Evolutionary conservation across 257 asterid species (phyloP), one percentile per base, ranked within the genome.

Genomic region (Ilex asprella): DNA sequence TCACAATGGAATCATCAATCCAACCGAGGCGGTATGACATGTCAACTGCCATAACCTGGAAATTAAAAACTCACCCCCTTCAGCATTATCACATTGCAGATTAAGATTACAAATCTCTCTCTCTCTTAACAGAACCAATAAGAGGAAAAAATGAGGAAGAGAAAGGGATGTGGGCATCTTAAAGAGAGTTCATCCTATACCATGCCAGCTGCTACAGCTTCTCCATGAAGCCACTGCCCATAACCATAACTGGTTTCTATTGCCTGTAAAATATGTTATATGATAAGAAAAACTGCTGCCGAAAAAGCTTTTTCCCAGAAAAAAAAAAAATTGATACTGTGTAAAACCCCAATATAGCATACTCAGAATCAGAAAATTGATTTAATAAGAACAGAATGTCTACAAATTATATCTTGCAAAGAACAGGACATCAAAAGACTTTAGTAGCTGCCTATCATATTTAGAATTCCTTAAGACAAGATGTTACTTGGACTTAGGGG

Each of bases 151-250:
- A 46, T 7, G 1, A 2, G 52, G 15, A 46, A 12, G 13, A 14
- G 52, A 46, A 46, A 53, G 15, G 15, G 57, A 53, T 2, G 41
- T 35, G 41, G 5, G 41, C 41, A 8, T 4, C 41, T 35, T 35
- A 35, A 35, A 16, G 51, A 16, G n/a, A 59, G 27, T 8, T 55
- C 32, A 54, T 47, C 16, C 15, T 31, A 43, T 80, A 92, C 99
- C 81, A 66, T 93, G 76, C 97, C 99, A 65, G 97, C 96, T 30
- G 99, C 95, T 60, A 93, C 97, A 57, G 99, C 99, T 76, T 93
- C 99, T 59, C 99, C 99, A 39, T 93, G 99, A 56, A 93, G 82
- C 99, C 99, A 93, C 67, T 84, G 83, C 62, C 99, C 99, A 41
- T 93, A 93, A 12, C 97, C 99, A 30, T 78, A 31, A 59, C 99